Conservation (phyloP, 176 grass and related monocot genomes). For the Oryza australiensis region DNA sequence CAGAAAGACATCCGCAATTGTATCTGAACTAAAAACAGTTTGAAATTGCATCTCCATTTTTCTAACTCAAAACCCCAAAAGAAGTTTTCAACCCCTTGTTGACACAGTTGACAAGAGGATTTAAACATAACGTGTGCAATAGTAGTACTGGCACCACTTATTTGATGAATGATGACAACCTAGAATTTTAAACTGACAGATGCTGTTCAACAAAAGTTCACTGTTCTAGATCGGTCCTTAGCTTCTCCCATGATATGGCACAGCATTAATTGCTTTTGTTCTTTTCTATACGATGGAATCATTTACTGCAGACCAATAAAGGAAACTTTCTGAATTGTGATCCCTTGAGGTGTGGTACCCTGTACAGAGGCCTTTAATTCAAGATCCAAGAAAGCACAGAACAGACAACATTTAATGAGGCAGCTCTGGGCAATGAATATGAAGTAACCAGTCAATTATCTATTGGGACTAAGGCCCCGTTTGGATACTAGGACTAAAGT, state of each 20-base stretch:
- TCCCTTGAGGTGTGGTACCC: conserved; percentile 20
- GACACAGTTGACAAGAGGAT: neutral
- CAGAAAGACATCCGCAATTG: neutral
- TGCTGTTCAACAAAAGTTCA: neutral
- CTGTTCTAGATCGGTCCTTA: conserved; percentile 23
- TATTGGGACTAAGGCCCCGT: neutral
- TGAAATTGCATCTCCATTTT: neutral
- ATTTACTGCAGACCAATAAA: conserved; percentile 32
- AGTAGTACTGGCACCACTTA: neutral
- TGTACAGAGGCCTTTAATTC: neutral
- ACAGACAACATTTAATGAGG: conserved; percentile 18
- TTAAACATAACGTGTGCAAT: neutral
- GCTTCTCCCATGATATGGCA: conserved; percentile 21
- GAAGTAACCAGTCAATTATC: neutral
- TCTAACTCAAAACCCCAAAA: neutral
- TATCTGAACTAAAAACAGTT: neutral
- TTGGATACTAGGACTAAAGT: too few species aligned
- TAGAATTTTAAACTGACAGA: neutral
- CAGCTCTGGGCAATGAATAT: conserved; percentile 21
- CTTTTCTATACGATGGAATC: neutral
- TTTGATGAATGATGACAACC: neutral
- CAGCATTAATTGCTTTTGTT: conserved; percentile 14
- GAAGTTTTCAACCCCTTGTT: neutral
- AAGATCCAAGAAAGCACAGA: conserved; percentile 13
- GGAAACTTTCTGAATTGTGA: neutral